These are phyloP conservation scores for Penicillium hordei DNA, from an alignment of 2,329 filamentous ascomycete genomes.

Conservation along the genomic window DNA sequence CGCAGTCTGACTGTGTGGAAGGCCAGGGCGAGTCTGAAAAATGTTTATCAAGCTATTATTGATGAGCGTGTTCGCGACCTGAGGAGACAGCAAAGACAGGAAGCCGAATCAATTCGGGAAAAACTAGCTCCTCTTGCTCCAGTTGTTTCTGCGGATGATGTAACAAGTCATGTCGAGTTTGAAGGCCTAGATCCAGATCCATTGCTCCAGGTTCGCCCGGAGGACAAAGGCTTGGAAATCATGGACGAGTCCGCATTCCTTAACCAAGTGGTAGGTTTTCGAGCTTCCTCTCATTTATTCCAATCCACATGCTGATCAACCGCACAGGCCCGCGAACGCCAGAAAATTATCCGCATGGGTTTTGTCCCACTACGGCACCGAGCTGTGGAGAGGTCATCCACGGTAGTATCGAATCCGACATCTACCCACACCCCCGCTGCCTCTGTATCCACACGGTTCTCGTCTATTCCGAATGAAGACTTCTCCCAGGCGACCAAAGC, in stretches of 20 bases:
- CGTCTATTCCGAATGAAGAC: conserved; percentile 69
- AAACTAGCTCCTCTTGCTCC: conserved; percentile 55
- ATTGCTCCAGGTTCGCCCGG: conserved; percentile 60
- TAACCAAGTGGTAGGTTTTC: conserved; percentile 51
- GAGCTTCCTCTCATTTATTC: background rate
- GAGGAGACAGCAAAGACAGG: conserved; percentile 65
- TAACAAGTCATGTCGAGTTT: conserved; percentile 38
- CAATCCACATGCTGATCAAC: conserved; percentile 12
- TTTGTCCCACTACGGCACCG: conserved; percentile 63
- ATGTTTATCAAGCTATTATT: conserved; percentile 73
- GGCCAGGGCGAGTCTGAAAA: conserved; percentile 78
- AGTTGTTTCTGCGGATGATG: conserved; percentile 23
- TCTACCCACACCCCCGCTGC: conserved; percentile 46
- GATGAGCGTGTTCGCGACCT: conserved; percentile 67
- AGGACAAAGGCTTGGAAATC: conserved; percentile 62
- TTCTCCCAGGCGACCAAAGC: conserved; percentile 85
- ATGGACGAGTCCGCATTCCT: conserved; percentile 61
- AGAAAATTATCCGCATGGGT: conserved; percentile 63
- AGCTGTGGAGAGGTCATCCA: conserved; percentile 35
- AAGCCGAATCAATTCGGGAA: conserved; percentile 57
- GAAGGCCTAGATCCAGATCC: conserved; percentile 63
- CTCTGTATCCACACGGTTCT: conserved; percentile 66
- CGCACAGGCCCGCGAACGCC: conserved; percentile 54
- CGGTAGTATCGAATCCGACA: conserved; percentile 34
- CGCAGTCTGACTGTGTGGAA: conserved; percentile 86